A percentile compares a stretch with the other conserved stretches of the same genome.
Conservation (phyloP, 306 rosid species). For the Prosopis cineraria region DNA sequence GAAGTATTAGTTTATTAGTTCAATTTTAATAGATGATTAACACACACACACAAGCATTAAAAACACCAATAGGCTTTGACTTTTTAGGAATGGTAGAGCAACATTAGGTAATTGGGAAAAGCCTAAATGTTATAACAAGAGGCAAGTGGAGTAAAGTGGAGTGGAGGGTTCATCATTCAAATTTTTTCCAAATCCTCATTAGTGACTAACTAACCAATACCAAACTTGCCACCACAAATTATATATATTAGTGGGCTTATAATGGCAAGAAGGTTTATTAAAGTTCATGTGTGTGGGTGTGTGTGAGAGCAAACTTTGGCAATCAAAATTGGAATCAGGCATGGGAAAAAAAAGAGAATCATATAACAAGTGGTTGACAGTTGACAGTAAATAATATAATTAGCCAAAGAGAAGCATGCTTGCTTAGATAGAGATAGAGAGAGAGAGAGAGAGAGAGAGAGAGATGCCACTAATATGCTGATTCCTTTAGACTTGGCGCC, state of each 20-base stretch:
- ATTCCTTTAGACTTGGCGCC: slow-evolving; percentile 28
- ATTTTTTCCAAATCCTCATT: neutral
- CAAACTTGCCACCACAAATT: neutral
- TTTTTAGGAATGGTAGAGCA: neutral
- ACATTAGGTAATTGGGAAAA: neutral
- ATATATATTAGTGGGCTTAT: neutral
- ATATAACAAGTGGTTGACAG: slow-evolving; percentile 23
- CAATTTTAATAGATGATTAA: neutral
- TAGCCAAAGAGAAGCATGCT: slow-evolving; percentile 1
- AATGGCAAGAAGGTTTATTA: slow-evolving; percentile 16
- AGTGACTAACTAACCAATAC: neutral
- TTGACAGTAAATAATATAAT: slow-evolving; percentile 26
- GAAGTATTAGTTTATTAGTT: neutral
- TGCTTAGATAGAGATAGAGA: slow-evolving; percentile 3
- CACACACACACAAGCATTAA: neutral
- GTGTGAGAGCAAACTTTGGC: too few species aligned
- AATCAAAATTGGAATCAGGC: slow-evolving; percentile 3
- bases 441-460: slow-evolving; percentile 14
- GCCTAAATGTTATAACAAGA: neutral
- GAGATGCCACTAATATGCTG: neutral
- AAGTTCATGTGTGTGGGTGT: neutral
- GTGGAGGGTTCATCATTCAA: neutral
- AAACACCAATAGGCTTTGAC: neutral
- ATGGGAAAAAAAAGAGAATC: too few species aligned
- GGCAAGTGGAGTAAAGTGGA: neutral